phyloP scores from a whole-genome alignment of 1,139 yeast species.

The Magnusiomyces ingens region DNA sequence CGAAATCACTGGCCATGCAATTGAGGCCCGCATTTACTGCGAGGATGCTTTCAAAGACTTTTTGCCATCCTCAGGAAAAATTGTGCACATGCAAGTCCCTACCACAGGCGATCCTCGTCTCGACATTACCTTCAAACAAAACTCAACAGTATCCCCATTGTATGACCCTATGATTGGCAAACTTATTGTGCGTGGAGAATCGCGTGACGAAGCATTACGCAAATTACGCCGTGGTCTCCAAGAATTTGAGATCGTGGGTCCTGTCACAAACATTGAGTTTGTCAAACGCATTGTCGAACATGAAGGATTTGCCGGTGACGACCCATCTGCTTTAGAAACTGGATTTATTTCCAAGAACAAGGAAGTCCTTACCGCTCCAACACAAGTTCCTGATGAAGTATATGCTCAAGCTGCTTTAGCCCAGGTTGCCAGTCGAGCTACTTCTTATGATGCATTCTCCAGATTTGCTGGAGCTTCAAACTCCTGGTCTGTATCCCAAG shows the following conservation, averaged over 20 bases:
- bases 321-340: conserved; percentile 30
- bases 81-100: conserved; percentile 27
- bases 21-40: conserved; percentile 33
- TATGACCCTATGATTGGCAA: conserved; percentile 36
- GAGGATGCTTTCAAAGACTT: conserved; percentile 33
- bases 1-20: conserved; percentile 29
- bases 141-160: conserved; percentile 29
- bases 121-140: conserved; percentile 29
- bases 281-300: conserved; percentile 27
- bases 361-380: conserved; percentile 21
- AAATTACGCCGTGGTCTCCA: conserved; percentile 29
- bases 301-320: conserved; percentile 28
- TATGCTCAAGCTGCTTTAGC: conserved; percentile 32
- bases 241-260: conserved; percentile 32
- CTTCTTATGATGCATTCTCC: conserved; percentile 9
- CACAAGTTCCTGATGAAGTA: conserved; percentile 23
- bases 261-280: conserved; percentile 33
- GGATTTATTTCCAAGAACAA: conserved; percentile 32
- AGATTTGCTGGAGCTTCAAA: conserved; percentile 11
- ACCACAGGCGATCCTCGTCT: conserved; percentile 28
- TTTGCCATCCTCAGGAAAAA: conserved; percentile 31
- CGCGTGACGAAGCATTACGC: conserved; percentile 30
- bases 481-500: conserved; percentile 14
- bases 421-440: conserved; percentile 9
- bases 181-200: conserved; percentile 30